These are phyloP conservation scores for Peniophora sp. DNA, from an alignment of 1,284 basidiomycete genomes.

Conservation along the genomic window DNA sequence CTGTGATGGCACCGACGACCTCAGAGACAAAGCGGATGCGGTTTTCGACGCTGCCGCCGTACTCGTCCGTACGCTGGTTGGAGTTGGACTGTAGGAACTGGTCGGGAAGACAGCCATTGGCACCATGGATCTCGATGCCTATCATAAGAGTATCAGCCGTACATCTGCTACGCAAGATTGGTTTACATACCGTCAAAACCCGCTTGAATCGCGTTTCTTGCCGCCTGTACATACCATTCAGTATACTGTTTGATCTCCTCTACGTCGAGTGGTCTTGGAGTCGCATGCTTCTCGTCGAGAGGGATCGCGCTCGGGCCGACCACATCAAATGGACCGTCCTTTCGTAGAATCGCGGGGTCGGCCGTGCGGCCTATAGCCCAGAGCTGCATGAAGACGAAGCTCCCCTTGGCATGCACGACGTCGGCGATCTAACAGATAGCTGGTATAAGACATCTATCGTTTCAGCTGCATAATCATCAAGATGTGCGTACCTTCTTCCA, in stretches of 20 bases:
- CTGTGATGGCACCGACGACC: conserved; percentile 31
- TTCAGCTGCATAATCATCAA: neutral
- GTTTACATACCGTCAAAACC: conserved; percentile 34
- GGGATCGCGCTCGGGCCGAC: conserved; percentile 32
- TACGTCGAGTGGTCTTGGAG: conserved; percentile 18
- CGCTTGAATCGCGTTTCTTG: conserved; percentile 31
- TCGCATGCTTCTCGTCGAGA: conserved; percentile 24
- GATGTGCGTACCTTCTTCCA: conserved; percentile 34
- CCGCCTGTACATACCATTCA: conserved; percentile 25
- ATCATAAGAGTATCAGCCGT: too few species aligned
- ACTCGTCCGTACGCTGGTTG: conserved; percentile 40
- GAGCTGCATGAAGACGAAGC: conserved; percentile 35
- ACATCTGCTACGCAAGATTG: too few species aligned
- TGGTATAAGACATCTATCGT: neutral
- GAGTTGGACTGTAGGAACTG: conserved; percentile 16
- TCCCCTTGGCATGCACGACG: conserved; percentile 24
- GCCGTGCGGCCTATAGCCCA: conserved; percentile 39
- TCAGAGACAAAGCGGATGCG: conserved; percentile 40
- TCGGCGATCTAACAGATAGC: conserved; percentile 16
- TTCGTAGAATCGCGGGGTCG: conserved; percentile 19
- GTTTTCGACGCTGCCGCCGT: conserved; percentile 19
- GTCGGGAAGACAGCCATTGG: conserved; percentile 19
- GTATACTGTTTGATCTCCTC: conserved; percentile 37
- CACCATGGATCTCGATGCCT: conserved; percentile 27
- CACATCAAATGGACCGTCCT: conserved; percentile 20